Evolutionary conservation across 108 stramenopile genomes (phyloP).

Genomic region (Cyclotella sp.): DNA sequence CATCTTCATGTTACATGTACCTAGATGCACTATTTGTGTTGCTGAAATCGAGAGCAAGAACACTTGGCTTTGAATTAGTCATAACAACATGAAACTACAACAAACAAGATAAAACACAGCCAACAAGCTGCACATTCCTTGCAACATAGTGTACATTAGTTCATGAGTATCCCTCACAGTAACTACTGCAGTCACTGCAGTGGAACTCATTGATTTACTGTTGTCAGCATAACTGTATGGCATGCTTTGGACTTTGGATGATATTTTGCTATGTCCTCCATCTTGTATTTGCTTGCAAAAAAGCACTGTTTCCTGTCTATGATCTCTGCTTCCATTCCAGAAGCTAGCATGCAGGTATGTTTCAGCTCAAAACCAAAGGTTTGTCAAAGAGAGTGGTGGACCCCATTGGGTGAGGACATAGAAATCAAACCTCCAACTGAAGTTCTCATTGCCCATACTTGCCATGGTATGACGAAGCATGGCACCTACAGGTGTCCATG

Average conservation of each 20-base stretch:
- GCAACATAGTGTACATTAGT: constrained; percentile 13
- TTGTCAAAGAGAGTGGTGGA: constrained; percentile 38
- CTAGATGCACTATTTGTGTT: too few relatives aligned
- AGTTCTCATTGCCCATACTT: too few relatives aligned
- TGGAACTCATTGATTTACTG: constrained; percentile 3
- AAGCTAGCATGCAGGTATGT: constrained; percentile 30
- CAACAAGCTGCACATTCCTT: constrained; percentile 52
- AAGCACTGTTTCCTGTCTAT: constrained; percentile 36
- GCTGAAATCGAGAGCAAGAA: constrained; percentile 58
- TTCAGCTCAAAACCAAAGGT: constrained; percentile 82
- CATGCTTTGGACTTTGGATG: constrained; percentile 55
- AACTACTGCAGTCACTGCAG: constrained; percentile 44
- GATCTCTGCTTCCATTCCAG: background rate
- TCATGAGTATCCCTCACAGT: constrained; percentile 56
- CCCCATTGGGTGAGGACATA: too few relatives aligned
- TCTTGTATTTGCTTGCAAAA: constrained; percentile 50
- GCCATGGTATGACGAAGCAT: too few relatives aligned
- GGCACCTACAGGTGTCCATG: too few relatives aligned
- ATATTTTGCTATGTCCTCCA: constrained; percentile 66
- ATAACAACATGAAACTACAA: constrained; percentile 85
- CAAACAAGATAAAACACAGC: constrained; percentile 68
- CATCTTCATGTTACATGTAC: too few relatives aligned
- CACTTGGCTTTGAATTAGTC: constrained; percentile 65
- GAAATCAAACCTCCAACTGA: too few relatives aligned
- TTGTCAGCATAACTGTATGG: constrained; percentile 28